Evolutionary conservation across 352 stramenopile species (phyloP).

Genomic region (Phytophthora citricola): DNA sequence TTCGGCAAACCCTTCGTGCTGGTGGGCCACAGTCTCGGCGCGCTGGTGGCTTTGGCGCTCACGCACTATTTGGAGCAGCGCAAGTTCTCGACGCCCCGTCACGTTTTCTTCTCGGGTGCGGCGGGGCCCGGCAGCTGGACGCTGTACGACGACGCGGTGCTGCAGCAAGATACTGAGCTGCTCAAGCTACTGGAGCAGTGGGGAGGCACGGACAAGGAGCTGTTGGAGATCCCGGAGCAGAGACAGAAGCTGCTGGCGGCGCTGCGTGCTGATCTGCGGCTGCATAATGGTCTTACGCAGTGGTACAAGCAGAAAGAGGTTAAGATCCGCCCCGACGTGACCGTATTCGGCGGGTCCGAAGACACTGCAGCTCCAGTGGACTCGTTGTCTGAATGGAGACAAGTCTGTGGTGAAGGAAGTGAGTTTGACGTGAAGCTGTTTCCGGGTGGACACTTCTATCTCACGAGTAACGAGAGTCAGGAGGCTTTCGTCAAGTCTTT

Average conservation of each 20-base stretch:
- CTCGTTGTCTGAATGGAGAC: slow-evolving; percentile 48
- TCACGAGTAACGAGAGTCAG: slow-evolving; percentile 46
- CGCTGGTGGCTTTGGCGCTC: slow-evolving; percentile 61
- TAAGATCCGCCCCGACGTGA: slow-evolving; percentile 43
- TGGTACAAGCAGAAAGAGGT: slow-evolving; percentile 42
- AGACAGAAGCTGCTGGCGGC: slow-evolving; percentile 39
- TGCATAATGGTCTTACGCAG: slow-evolving; percentile 60
- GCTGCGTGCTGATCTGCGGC: slow-evolving; percentile 52
- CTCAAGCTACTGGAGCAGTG: slow-evolving; percentile 57
- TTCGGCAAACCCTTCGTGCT: slow-evolving; percentile 82
- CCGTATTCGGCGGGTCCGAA: slow-evolving; percentile 59
- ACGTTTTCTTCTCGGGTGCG: slow-evolving; percentile 69
- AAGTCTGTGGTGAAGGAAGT: slow-evolving; percentile 31
- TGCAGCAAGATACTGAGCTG: slow-evolving; percentile 47
- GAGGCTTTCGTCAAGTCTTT: slow-evolving; percentile 44
- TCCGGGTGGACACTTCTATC: slow-evolving; percentile 67
- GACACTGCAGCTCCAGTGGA: slow-evolving; percentile 47
- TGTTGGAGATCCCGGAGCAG: slow-evolving; percentile 59
- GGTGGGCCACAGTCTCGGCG: slow-evolving; percentile 74
- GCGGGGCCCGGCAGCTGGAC: slow-evolving; percentile 40
- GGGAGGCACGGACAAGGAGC: slow-evolving; percentile 63
- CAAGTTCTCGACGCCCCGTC: slow-evolving; percentile 57
- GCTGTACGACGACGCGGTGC: slow-evolving; percentile 41
- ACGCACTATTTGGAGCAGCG: slow-evolving; percentile 49
- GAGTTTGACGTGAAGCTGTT: slow-evolving; percentile 56